These are phyloP conservation scores for Yamadazyma kitorensis DNA, from an alignment of 805 yeast species.

Conservation along the genomic window DNA sequence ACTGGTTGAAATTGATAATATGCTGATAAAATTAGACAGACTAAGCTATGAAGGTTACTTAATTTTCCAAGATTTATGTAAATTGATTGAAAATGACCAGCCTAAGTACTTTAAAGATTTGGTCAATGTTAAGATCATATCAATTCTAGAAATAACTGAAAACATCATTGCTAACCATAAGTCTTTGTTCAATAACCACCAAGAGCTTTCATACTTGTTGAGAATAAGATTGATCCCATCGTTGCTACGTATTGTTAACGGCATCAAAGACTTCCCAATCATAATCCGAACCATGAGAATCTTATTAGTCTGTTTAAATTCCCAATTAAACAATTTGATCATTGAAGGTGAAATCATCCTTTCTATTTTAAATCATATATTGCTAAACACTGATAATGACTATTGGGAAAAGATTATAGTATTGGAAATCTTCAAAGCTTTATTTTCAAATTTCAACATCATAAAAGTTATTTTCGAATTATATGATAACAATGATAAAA, in stretches of 20 bases:
- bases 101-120: constrained; percentile 52
- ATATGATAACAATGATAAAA: constrained; percentile 56
- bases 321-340: constrained; percentile 57
- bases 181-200: constrained; percentile 50
- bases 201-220: constrained; percentile 64
- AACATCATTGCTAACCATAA: constrained; percentile 67
- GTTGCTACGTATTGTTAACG: constrained; percentile 57
- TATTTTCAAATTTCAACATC: constrained; percentile 55
- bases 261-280: constrained; percentile 59
- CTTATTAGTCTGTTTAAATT: constrained; percentile 55
- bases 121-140: constrained; percentile 52
- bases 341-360: constrained; percentile 81
- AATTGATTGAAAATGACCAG: constrained; percentile 55
- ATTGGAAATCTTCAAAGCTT: constrained; percentile 64
- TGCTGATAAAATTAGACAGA: constrained; percentile 44
- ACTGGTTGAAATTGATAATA: constrained; percentile 38
- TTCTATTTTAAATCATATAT: constrained; percentile 68
- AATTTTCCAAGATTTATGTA: constrained; percentile 71
- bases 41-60: constrained; percentile 67
- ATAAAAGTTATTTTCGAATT: constrained; percentile 52
- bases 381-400: constrained; percentile 47
- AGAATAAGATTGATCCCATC: constrained; percentile 74
- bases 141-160: constrained; percentile 83
- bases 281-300: constrained; percentile 75
- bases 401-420: constrained; percentile 74